A percentile compares a stretch with the other conserved stretches of the same genome.
Conservation (phyloP, 2,329 filamentous ascomycete species). For the Trematosphaeria pertusa region DNA sequence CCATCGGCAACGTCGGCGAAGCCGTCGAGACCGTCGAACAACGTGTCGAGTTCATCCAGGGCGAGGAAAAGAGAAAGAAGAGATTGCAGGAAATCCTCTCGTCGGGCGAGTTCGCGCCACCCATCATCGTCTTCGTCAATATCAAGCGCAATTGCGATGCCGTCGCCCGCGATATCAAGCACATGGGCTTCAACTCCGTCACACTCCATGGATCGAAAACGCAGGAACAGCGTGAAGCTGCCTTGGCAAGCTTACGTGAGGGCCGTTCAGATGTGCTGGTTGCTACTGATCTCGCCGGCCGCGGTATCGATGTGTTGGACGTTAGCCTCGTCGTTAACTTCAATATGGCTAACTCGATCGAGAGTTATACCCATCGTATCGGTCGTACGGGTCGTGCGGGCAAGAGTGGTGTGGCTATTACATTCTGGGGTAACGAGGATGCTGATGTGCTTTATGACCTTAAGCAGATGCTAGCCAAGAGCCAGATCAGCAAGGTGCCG, state of each 20-base stretch:
- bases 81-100: conserved; percentile 88
- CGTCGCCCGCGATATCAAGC: conserved; percentile 90
- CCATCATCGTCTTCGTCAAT: conserved; percentile 99
- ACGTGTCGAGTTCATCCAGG: conserved; percentile 86
- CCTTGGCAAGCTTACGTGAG: conserved; percentile 81
- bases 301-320: conserved; percentile 97
- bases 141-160: conserved; percentile 99
- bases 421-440: conserved; percentile 92
- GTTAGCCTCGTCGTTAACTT: conserved; percentile 96
- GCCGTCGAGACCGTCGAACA: conserved; percentile 98
- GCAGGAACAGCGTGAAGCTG: conserved; percentile 95
- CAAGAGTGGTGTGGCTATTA: conserved; percentile 95
- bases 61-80: conserved; percentile 97
- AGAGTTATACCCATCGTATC: conserved; percentile 95
- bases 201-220: conserved; percentile 96
- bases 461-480: conserved; percentile 95
- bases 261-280: conserved; percentile 87
- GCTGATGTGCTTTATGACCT: conserved; percentile 90
- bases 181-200: conserved; percentile 88
- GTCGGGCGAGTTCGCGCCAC: conserved; percentile 79
- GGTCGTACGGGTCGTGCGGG: conserved; percentile 97
- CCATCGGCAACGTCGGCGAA: conserved; percentile 92
- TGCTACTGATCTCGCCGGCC: conserved; percentile 91
- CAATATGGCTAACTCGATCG: conserved; percentile 95
- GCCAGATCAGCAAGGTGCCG: conserved; percentile 83